These are phyloP conservation scores for Termitomyces sp. DNA, from an alignment of 768 basidiomycete species.

Conservation along the genomic window DNA sequence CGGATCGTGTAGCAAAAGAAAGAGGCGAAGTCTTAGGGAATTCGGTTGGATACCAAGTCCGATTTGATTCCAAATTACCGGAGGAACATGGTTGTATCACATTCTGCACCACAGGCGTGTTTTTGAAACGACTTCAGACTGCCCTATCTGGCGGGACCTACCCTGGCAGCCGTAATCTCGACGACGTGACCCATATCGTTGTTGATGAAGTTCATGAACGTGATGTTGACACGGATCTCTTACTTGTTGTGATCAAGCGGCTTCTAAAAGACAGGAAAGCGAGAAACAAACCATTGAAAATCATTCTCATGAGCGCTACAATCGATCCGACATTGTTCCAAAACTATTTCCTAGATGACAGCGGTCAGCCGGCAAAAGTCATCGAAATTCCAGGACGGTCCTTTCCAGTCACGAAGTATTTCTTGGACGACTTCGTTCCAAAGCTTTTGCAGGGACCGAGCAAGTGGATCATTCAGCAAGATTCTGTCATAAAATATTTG, in stretches of 20 bases:
- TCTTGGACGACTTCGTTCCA: constrained; percentile 72
- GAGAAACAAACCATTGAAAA: constrained; percentile 68
- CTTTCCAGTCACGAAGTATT: constrained; percentile 80
- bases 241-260: constrained; percentile 86
- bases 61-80: constrained; percentile 81
- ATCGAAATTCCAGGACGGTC: constrained; percentile 88
- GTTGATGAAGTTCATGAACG: constrained; percentile 98
- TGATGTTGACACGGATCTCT: constrained; percentile 87
- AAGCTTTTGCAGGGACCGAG: constrained; percentile 38
- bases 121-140: constrained; percentile 81
- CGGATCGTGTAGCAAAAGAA: constrained; percentile 87
- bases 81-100: constrained; percentile 80
- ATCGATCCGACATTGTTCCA: constrained; percentile 90
- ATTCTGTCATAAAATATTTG: constrained; percentile 67
- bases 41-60: constrained; percentile 86
- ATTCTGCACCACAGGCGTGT: constrained; percentile 91
- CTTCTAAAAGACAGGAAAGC: constrained; percentile 70
- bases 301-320: constrained; percentile 94
- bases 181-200: constrained; percentile 82
- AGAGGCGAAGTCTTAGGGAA: constrained; percentile 67
- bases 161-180: constrained; percentile 40
- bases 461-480: constrained; percentile 67
- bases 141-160: constrained; percentile 45
- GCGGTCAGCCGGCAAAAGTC: constrained; percentile 57
- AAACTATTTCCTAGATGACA: constrained; percentile 71